Evolutionary conservation across 495 filamentous ascomycete genomes (phyloP), one percentile per base, ranked within the genome.

Genomic region (Lasiosphaeria ovina): DNA sequence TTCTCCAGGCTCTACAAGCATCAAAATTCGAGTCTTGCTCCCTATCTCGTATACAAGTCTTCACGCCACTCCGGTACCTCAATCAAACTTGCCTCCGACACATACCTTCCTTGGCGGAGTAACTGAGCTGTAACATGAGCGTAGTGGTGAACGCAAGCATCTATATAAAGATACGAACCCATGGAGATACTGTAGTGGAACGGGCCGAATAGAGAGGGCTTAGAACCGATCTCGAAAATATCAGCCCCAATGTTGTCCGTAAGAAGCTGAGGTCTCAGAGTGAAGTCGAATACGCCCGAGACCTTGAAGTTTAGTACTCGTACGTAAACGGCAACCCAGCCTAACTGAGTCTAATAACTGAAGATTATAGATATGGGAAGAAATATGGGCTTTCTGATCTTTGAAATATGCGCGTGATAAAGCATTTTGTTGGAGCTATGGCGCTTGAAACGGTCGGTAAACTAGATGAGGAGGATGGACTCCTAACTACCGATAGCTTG

Each of bases 231-330:
- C 56, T 45, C 48, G 24, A 8, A 5, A 58, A 51, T 33, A 58
- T 58, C 56, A 42, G 35, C 35, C 56, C 47, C 38, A 31, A 34
- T 42, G 33, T 34, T 14, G 47, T 51, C 51, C 38, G 47, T 24
- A 51, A 24, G 56, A 58, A 58, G 36, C 48, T 58, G 17, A 58
- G 56, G 56, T 47, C 38, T 24, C 40, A 51, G n/a, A 58, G 47
- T 34, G 44, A 58, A 42, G 33, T 34, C n/a, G 4, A n/a, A 2
- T 51, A 58, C 44, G 36, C 35, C 36, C 56, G 42, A 50, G 16
- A 5, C 24, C 56, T 58, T 58, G 17, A 58, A 35, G 56, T 51
- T 14, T 58, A 17, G 48, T 14, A 58, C 42, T 51, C 34, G 35
- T 51, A 58, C 38, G 56, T 58, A 44, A 58, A 58, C 24, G 36